These are phyloP conservation scores for Starmerella gropengiesseri DNA, from an alignment of 805 yeast species.

Conservation along the genomic window DNA sequence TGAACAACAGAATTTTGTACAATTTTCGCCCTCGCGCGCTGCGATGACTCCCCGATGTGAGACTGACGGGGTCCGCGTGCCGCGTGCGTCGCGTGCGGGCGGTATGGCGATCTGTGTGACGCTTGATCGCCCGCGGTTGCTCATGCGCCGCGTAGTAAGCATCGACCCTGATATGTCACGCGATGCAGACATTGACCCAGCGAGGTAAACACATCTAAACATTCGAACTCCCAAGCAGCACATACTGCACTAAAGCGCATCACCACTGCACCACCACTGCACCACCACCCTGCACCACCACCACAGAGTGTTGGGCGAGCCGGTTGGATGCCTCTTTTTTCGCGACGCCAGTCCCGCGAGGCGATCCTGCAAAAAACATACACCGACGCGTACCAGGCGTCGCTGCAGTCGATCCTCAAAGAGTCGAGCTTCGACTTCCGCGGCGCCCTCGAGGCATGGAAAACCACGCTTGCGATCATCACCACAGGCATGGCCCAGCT, in stretches of 20 bases:
- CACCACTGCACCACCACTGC: no score
- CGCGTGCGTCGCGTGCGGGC: no score
- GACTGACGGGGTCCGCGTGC: no score
- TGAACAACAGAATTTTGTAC: no score
- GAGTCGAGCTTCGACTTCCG: constrained; percentile 31
- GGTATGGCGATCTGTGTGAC: no score
- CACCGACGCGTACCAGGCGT: constrained; percentile 34
- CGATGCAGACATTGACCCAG: constrained; percentile 1
- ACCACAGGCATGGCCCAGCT: constrained; percentile 28
- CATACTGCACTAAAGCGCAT: no score
- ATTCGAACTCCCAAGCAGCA: no score
- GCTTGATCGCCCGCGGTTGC: constrained; percentile 1
- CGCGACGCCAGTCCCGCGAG: constrained; percentile 21
- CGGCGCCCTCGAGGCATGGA: constrained; percentile 32
- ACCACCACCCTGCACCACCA: no score
- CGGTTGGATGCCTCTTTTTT: constrained; percentile 19
- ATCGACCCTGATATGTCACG: neutral
- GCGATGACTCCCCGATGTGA: no score
- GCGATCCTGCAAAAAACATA: constrained; percentile 30
- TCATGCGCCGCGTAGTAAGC: constrained; percentile 1
- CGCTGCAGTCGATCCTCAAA: constrained; percentile 33
- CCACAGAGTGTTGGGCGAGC: no score
- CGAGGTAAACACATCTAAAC: constrained; percentile 6
- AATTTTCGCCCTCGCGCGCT: no score
- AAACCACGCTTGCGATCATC: constrained; percentile 29